phyloP scores from a whole-genome alignment of 306 rosid species.

The Argentina anserina region DNA sequence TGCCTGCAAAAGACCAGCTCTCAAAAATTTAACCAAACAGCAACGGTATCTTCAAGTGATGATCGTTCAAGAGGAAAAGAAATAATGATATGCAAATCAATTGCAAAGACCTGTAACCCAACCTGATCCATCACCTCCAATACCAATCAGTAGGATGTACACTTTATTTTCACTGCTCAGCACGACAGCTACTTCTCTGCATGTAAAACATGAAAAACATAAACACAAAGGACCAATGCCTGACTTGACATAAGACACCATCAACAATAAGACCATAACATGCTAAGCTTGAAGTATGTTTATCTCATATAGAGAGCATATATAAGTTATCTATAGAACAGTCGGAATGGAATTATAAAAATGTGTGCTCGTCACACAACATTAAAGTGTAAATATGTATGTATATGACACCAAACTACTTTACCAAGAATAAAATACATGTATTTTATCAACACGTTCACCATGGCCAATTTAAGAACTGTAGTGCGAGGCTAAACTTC shows the following conservation, averaged over 20 bases:
- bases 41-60: constrained; percentile 3
- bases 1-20: constrained; percentile 42
- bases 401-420: not conserved
- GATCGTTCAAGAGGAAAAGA: not conserved
- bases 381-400: not conserved
- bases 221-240: not conserved
- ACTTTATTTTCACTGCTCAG: constrained; percentile 78
- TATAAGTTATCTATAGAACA: not conserved
- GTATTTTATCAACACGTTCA: not conserved
- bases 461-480: not conserved
- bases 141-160: constrained; percentile 54
- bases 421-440: not conserved
- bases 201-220: constrained; percentile 18
- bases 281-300: not conserved
- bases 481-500: not conserved
- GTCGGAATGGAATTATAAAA: not conserved
- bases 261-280: not conserved
- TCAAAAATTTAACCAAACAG: constrained; percentile 13
- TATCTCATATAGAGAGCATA: not conserved
- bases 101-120: constrained; percentile 25
- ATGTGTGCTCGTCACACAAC: not conserved
- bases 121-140: constrained; percentile 69
- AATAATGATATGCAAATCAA: constrained; percentile 17
- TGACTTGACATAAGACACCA: not conserved
- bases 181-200: constrained; percentile 74